These are phyloP conservation scores for Tripterygium wilfordii DNA, from an alignment of 177 flowering plant genomes.

Conservation along the genomic window DNA sequence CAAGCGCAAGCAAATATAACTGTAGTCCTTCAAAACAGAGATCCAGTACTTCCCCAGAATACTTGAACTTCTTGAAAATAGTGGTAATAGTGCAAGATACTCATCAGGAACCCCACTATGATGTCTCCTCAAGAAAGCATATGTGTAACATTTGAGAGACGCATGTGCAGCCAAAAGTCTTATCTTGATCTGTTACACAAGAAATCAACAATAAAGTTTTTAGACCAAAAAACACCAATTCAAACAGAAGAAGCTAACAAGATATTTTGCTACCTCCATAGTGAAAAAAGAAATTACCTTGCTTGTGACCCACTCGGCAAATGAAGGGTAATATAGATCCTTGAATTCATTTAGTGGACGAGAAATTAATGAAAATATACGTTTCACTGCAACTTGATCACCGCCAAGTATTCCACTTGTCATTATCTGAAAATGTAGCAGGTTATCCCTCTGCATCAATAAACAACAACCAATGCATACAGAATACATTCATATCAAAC, in stretches of 20 bases:
- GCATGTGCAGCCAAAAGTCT: slow-evolving; percentile 97
- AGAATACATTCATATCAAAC: not conserved
- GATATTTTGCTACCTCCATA: not conserved
- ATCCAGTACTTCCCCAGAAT: slow-evolving; percentile 84
- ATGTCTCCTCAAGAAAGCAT: slow-evolving; percentile 58
- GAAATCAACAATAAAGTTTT: slow-evolving; percentile 1
- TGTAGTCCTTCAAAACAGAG: slow-evolving; percentile 57
- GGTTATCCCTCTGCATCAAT: not conserved
- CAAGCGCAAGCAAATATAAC: slow-evolving; percentile 50
- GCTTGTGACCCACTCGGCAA: slow-evolving; percentile 99
- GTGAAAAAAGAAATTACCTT: slow-evolving; percentile 40
- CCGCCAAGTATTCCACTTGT: slow-evolving; percentile 85
- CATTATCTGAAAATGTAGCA: slow-evolving; percentile 52
- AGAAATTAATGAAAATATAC: slow-evolving; percentile 81
- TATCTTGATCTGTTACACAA: slow-evolving; percentile 60
- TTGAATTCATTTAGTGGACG: slow-evolving; percentile 79
- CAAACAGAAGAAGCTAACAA: not conserved
- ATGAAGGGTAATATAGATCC: slow-evolving; percentile 92
- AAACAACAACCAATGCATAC: not conserved
- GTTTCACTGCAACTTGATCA: slow-evolving; percentile 84
- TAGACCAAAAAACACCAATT: too few species aligned
- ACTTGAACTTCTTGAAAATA: slow-evolving; percentile 69
- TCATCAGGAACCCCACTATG: slow-evolving; percentile 54
- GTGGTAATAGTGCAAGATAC: slow-evolving; percentile 59
- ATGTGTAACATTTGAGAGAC: slow-evolving; percentile 88